Evolutionary conservation across 2,329 filamentous ascomycete species (phyloP).

Genomic region (Cladobotryum mycophilum): DNA sequence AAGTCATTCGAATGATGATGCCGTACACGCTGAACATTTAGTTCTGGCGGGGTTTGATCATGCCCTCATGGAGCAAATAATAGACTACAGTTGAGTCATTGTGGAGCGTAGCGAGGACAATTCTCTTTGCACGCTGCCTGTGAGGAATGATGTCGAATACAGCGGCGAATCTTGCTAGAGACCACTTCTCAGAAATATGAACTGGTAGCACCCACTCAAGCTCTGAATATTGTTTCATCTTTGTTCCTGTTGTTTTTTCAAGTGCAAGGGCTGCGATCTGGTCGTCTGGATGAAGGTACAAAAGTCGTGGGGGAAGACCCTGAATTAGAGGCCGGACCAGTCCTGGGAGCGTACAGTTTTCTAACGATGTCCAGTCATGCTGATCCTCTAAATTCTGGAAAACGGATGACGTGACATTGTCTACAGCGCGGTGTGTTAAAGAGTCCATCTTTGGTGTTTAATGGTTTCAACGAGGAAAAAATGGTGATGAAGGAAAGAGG

Average conservation of each 20-base stretch:
- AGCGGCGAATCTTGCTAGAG: constrained; percentile 56
- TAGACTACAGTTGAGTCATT: constrained; percentile 80
- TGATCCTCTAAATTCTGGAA: constrained; percentile 67
- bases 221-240: constrained; percentile 46
- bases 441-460: background rate
- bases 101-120: constrained; percentile 69
- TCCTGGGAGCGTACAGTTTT: constrained; percentile 36
- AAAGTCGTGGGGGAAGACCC: constrained; percentile 63
- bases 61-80: constrained; percentile 79
- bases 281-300: constrained; percentile 78
- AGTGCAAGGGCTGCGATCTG: constrained; percentile 66
- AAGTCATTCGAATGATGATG: too few relatives aligned
- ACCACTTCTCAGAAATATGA: constrained; percentile 68
- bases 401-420: constrained; percentile 39
- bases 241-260: constrained; percentile 42
- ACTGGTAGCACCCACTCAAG: constrained; percentile 72
- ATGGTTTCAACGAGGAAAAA: too few relatives aligned
- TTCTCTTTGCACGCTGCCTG: constrained; percentile 53
- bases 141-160: constrained; percentile 59
- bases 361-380: constrained; percentile 65
- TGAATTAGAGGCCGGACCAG: constrained; percentile 58
- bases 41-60: constrained; percentile 80
- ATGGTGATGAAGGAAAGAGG: too few relatives aligned
- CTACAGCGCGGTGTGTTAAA: background rate
- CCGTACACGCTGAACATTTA: constrained; percentile 31